Conservation (phyloP, 768 basidiomycete species). For the Paxillus ammoniavirescens region DNA sequence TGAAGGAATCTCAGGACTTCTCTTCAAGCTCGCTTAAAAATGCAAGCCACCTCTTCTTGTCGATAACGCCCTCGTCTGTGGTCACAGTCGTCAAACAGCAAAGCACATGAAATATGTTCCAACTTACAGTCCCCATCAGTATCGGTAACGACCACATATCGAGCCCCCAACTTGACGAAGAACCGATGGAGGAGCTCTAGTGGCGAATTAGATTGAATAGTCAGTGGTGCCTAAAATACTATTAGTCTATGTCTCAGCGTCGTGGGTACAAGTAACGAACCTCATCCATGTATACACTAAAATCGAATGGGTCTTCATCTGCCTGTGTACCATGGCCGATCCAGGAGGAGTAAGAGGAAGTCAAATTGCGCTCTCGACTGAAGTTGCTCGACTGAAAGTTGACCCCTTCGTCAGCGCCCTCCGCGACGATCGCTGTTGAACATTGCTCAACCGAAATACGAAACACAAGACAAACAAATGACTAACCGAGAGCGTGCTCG, state of each 20-base stretch:
- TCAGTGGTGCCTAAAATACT: slow-evolving; percentile 72
- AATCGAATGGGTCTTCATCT: slow-evolving; percentile 64
- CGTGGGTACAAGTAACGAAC: slow-evolving; percentile 35
- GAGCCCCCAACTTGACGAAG: slow-evolving; percentile 90
- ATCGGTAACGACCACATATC: slow-evolving; percentile 86
- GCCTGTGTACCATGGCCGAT: slow-evolving; percentile 33
- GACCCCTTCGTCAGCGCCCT: slow-evolving; percentile 64
- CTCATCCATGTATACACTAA: slow-evolving; percentile 89
- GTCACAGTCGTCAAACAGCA: not conserved
- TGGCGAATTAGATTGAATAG: slow-evolving; percentile 79
- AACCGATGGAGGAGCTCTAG: slow-evolving; percentile 91
- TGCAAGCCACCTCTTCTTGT: slow-evolving; percentile 92
- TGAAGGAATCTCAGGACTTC: slow-evolving; percentile 30
- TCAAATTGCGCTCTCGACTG: slow-evolving; percentile 39
- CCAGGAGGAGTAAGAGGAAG: slow-evolving; percentile 64
- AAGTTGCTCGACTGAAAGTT: slow-evolving; percentile 55
- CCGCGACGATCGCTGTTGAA: slow-evolving; percentile 67
- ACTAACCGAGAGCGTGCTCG: slow-evolving; percentile 85
- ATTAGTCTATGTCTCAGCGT: not conserved
- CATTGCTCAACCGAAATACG: not conserved
- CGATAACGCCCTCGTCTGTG: slow-evolving; percentile 84
- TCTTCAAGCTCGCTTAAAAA: slow-evolving; percentile 79
- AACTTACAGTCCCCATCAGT: slow-evolving; percentile 75
- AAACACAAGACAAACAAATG: not conserved
- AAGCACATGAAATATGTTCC: slow-evolving; percentile 2